A percentile compares a stretch with the other conserved stretches of the same genome.
Conservation (phyloP, 2,329 filamentous ascomycete species). For the Colletotrichum truncatum region DNA sequence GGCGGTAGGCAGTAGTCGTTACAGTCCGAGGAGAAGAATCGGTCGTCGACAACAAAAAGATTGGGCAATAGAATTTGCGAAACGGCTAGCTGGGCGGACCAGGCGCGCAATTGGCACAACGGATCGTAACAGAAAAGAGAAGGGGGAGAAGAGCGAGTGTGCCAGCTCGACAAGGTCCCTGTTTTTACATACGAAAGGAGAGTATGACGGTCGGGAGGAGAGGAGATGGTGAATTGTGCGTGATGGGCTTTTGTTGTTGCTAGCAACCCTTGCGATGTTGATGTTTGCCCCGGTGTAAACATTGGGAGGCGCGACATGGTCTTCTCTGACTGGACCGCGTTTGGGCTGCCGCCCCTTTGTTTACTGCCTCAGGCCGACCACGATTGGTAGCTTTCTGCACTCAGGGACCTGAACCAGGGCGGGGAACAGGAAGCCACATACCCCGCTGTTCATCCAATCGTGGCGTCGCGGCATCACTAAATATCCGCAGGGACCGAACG, state of each 20-base stretch:
- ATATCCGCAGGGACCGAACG: conserved; percentile 2
- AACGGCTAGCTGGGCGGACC: conserved; percentile 26
- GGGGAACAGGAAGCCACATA: neutral
- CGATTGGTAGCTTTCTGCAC: neutral
- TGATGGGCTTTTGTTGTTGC: conserved; percentile 28
- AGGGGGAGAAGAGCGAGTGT: conserved; percentile 17
- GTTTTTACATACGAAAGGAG: conserved; percentile 26
- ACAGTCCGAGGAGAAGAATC: neutral
- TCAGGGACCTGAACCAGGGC: neutral
- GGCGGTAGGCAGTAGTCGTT: conserved; percentile 11
- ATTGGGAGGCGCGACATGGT: conserved; percentile 23
- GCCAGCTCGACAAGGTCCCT: conserved; percentile 23
- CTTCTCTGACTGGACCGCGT: conserved; percentile 27
- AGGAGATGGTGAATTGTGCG: conserved; percentile 11
- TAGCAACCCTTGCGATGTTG: conserved; percentile 32
- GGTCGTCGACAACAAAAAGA: neutral
- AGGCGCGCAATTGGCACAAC: conserved; percentile 28
- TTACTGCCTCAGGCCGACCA: conserved; percentile 25
- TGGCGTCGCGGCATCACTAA: conserved; percentile 6
- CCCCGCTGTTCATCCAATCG: conserved; percentile 15
- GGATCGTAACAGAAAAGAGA: conserved; percentile 9
- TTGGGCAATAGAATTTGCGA: conserved; percentile 1
- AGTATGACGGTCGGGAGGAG: neutral
- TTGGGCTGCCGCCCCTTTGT: conserved; percentile 18
- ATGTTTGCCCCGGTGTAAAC: conserved; percentile 30